Evolutionary conservation across 805 yeast species (phyloP).

Genomic region (Yamadazyma laniorum): DNA sequence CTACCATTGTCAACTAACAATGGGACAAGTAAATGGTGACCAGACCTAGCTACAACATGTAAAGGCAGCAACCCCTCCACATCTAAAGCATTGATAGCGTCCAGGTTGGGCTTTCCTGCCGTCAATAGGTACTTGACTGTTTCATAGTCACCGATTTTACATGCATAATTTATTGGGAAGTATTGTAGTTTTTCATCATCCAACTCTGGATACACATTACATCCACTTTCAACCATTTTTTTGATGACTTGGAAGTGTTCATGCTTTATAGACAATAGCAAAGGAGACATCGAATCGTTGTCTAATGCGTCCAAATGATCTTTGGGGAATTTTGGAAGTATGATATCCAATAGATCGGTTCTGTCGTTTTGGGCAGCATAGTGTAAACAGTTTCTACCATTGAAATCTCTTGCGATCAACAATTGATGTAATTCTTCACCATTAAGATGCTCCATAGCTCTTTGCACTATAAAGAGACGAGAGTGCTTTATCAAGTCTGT

Average conservation of each 20-base stretch:
- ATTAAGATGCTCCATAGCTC: conserved; percentile 25
- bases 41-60: conserved; percentile 85
- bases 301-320: conserved; percentile 52
- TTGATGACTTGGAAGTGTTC: conserved; percentile 49
- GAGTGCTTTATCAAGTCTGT: conserved; percentile 39
- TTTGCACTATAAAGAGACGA: conserved; percentile 34
- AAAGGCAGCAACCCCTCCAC: conserved; percentile 89
- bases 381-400: conserved; percentile 82
- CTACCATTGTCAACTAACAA: conserved; percentile 68
- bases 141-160: conserved; percentile 74
- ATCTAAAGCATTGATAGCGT: conserved; percentile 51
- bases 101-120: conserved; percentile 19
- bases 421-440: conserved; percentile 19
- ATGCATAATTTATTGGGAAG: conserved; percentile 80
- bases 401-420: conserved; percentile 50
- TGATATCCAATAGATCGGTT: conserved; percentile 40
- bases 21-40: conserved; percentile 67
- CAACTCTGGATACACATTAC: conserved; percentile 42
- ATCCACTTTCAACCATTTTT: conserved; percentile 32
- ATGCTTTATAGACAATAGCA: conserved; percentile 73
- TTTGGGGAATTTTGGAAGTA: conserved; percentile 39
- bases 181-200: conserved; percentile 59
- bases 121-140: conserved; percentile 64
- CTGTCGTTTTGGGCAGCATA: conserved; percentile 68
- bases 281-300: conserved; percentile 77